phyloP scores from a whole-genome alignment of 805 yeast species.

The Hermanozyma aechmeae region DNA sequence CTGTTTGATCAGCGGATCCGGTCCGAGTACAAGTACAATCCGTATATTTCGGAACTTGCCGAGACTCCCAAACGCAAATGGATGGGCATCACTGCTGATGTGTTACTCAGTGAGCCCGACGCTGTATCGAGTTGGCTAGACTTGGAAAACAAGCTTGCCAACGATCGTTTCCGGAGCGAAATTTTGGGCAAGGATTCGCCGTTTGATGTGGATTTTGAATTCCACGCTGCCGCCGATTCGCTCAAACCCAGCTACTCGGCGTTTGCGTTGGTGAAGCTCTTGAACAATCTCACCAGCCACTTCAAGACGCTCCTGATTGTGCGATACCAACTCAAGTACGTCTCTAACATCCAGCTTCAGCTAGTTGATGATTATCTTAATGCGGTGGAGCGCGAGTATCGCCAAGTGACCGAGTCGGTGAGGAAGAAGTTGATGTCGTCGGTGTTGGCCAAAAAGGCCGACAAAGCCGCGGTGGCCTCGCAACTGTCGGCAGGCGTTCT shows the following conservation, averaged over 20 bases:
- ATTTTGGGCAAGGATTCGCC: constrained; percentile 40
- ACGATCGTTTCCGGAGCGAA: constrained; percentile 38
- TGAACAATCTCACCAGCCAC: constrained; percentile 48
- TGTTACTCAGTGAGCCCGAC: constrained; percentile 18
- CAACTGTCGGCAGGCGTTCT: constrained; percentile 10
- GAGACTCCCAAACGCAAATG: constrained; percentile 24
- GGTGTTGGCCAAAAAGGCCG: constrained; percentile 27
- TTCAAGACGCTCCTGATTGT: constrained; percentile 42
- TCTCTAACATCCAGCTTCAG: constrained; percentile 49
- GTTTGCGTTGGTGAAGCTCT: constrained; percentile 42
- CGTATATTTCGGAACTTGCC: constrained; percentile 17
- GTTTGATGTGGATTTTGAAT: constrained; percentile 52
- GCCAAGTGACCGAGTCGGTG: constrained; percentile 31
- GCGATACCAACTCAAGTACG: constrained; percentile 43
- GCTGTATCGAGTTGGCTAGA: constrained; percentile 39
- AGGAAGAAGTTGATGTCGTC: constrained; percentile 22
- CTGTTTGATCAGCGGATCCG: constrained; percentile 46
- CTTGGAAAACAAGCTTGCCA: constrained; percentile 45
- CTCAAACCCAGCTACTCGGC: constrained; percentile 55
- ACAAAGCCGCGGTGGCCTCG: constrained; percentile 11
- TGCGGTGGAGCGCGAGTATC: constrained; percentile 21
- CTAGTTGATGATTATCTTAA: constrained; percentile 44
- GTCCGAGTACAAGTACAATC: constrained; percentile 37
- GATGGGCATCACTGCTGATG: constrained; percentile 39
- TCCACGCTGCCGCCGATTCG: constrained; percentile 8